Evolutionary conservation across 225 moss, liverwort and hornwort genomes (phyloP), one percentile per base, ranked within the genome.

Genomic region (Bryoerythrophyllum caledonicum): DNA sequence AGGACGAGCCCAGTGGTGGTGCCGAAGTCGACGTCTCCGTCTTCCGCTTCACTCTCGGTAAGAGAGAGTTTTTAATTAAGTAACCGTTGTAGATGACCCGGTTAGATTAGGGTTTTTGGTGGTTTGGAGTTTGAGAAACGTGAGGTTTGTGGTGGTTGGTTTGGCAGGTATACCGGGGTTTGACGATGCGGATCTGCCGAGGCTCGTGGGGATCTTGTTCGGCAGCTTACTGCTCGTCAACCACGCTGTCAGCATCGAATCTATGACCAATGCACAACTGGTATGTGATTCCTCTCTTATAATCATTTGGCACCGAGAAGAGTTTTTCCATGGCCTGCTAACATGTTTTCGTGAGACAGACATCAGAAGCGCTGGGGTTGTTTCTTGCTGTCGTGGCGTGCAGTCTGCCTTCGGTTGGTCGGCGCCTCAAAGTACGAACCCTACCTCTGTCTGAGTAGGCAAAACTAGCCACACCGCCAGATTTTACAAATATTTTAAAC

Each of bases 131-230:
- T 72, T 23, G 32, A 43, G 43, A 3, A 43, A 3, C 3, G 3
- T 46, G 38, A 25, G 58, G 16, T 43, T 25, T 43, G 4, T 68
- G 63, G 56, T 69, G 60, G 40, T 64, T 11, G 21, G 44, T 74
- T 44, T 74, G 73, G 77, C 88, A 99, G 99, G 99, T 60, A 93
- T 99, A 63, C 90, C 95, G 28, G 95, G 95, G 34, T 92, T 99
- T 58, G 95, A 93, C 53, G 99, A 99, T 82, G 86, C 85, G 34
- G 85, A 91, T 32, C 73, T 99, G 82, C 99, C 99, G 46, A 78
- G 80, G 40, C 8, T 95, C 37, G 81, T 88, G 43, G 99, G 99
- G 21, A 67, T 81, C 28, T 19, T 93, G 25, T 99, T 99, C 65
- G 99, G 99, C 37, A 83, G 86, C 55, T 73, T 95, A 4, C 60